Evolutionary conservation across 495 filamentous ascomycete species (phyloP).

Genomic region (Jackrogersella multiformis): DNA sequence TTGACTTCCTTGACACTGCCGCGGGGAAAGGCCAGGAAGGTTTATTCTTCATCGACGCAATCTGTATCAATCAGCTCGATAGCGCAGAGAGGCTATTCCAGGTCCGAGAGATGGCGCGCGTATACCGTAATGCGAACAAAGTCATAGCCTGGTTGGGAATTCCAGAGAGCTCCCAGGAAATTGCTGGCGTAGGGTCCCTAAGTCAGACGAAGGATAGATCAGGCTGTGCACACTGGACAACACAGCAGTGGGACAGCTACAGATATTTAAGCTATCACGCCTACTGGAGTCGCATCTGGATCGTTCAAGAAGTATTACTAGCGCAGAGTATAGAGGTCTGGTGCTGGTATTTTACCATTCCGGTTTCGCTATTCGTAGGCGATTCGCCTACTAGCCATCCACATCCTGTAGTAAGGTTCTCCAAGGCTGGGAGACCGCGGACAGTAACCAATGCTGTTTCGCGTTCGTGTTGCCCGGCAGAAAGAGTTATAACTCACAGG

Average conservation of each 20-base stretch:
- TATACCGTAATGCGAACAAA: conserved; percentile 38
- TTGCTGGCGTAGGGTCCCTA: conserved; percentile 2
- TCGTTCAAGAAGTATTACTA: conserved; percentile 28
- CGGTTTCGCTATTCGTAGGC: conserved; percentile 13
- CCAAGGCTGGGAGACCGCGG: background rate
- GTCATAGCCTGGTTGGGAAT: conserved; percentile 44
- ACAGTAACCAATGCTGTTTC: conserved; percentile 6
- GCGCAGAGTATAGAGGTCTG: conserved; percentile 14
- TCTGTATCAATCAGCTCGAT: conserved; percentile 52
- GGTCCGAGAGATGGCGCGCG: conserved; percentile 44
- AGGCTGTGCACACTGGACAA: conserved; percentile 5
- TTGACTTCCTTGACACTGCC: conserved; percentile 22
- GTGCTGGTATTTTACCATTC: conserved; percentile 27
- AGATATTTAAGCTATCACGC: conserved; percentile 26
- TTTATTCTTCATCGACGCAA: conserved; percentile 48
- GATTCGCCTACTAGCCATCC: background rate
- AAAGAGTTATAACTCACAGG: conserved; percentile 28
- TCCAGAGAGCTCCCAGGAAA: background rate
- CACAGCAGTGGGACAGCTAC: conserved; percentile 26
- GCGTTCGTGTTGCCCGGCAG: conserved; percentile 23
- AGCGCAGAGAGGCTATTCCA: conserved; percentile 42
- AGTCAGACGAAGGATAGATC: background rate
- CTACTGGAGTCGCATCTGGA: conserved; percentile 32
- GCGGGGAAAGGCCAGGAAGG: conserved; percentile 17
- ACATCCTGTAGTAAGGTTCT: background rate